phyloP scores from a whole-genome alignment of 768 basidiomycete genomes.

The Pleurotus platypus region DNA sequence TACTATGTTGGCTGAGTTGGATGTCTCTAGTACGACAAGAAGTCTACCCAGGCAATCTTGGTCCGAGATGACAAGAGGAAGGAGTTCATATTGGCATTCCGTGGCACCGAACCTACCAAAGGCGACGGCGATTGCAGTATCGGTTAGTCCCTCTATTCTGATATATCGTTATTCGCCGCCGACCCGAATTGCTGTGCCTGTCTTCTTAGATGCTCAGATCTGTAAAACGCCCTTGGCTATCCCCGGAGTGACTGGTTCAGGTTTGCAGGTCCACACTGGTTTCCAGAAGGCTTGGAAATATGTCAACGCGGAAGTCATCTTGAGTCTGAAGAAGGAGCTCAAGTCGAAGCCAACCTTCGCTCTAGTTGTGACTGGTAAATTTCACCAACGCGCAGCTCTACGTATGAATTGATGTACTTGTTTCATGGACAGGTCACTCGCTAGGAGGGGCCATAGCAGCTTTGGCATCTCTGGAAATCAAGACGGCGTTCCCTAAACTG shows the following conservation, averaged over 20 bases:
- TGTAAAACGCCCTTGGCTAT: not conserved
- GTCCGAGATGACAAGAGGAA: not conserved
- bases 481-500: not conserved
- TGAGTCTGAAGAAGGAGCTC: not conserved
- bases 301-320: not conserved
- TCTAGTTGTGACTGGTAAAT: not conserved
- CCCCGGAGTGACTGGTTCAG: not conserved
- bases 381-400: too few relatives aligned
- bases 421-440: not conserved
- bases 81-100: slow-evolving; percentile 1
- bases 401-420: not conserved
- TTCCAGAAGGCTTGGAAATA: not conserved
- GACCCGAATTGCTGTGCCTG: not conserved
- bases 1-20: not conserved
- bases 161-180: not conserved
- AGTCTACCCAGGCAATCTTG: not conserved
- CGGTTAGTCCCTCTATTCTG: not conserved
- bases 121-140: not conserved
- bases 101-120: not conserved
- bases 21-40: not conserved
- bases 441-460: not conserved
- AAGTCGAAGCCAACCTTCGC: slow-evolving; percentile 4
- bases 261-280: not conserved
- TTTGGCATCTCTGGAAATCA: slow-evolving; percentile 2
- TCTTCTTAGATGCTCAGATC: not conserved